These are phyloP conservation scores for Leishmania aethiopica DNA, from an alignment of 208 protist genomes.

Conservation along the genomic window DNA sequence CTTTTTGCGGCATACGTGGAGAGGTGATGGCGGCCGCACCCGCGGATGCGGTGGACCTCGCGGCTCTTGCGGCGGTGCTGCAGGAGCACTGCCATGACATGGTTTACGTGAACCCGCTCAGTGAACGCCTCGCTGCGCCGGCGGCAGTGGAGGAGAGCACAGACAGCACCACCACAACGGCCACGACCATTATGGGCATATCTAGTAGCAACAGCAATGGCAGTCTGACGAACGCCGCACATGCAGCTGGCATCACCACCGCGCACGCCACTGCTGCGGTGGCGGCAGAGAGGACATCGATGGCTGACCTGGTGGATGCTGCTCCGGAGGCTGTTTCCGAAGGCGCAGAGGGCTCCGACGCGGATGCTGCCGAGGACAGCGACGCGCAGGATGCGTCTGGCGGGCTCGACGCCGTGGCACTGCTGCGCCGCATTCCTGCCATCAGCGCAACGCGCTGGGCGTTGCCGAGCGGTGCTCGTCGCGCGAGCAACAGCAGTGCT, in stretches of 20 bases:
- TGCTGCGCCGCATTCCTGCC: conserved; percentile 46
- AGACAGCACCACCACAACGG: conserved; percentile 7
- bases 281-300: neutral
- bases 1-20: too few relatives aligned
- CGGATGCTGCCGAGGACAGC: neutral
- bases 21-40: neutral
- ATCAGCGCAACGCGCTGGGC: conserved; percentile 28
- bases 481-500: neutral
- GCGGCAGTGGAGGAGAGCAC: conserved; percentile 4
- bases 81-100: conserved; percentile 30
- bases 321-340: neutral
- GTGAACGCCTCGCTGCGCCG: neutral
- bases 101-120: conserved; percentile 32
- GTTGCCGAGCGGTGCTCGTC: conserved; percentile 1
- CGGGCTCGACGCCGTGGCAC: conserved; percentile 41
- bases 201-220: conserved; percentile 22
- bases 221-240: neutral
- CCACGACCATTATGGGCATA: neutral
- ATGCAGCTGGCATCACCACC: neutral
- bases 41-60: conserved; percentile 26
- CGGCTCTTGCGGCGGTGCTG: conserved; percentile 39
- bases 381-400: neutral
- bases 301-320: neutral
- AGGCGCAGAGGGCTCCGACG: neutral
- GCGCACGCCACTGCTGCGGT: neutral